Base-by-base conservation (phyloP, 352 stramenopile species). In the Achlya hypogyna region DNA sequence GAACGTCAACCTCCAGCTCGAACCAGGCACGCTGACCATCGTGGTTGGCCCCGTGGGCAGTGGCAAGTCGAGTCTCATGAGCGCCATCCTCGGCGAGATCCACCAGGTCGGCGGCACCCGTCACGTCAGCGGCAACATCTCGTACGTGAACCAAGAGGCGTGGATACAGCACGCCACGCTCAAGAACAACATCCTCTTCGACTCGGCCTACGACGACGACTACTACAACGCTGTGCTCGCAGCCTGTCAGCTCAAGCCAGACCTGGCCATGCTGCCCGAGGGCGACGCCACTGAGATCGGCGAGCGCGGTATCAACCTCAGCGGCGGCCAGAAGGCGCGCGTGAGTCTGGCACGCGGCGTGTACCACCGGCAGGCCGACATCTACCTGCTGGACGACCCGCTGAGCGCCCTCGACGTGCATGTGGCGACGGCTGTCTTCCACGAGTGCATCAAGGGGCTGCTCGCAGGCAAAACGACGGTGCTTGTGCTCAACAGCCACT, bases 251-350 rank as follows among this genome's bases (percentile, higher is more conserved):
- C 74, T 98, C 23, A 72, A 78, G 16, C 84, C 90, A 52, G 96
- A 98, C 71, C 70, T 98, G 32, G 74, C 75, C 45, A 84, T 97
- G 49, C 75, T 98, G 23, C 86, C 93, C 4, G 84, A 79, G 45
- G 88, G 88, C 38, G 87, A 95, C 60, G 51, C 78, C 53, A 92
- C 78, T 34, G 74, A 82, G 65, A 85, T 88, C 42, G 80, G 80
- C 45, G 80, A 89, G 67, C 72, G 83, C 5, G 88, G 88, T 1
- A 88, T 95, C 65, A 96, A 94, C 66, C 62, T 96, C 9, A 89
- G 77, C 53, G 88, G 88, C 16, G 88, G 88, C 4, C 88, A 96
- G 59, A 93, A 92, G 68, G 80, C 82, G 27, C 79, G 83, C 1
- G 74, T 93, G 22, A 72, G 64, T 25, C 64, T 92, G 0, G 81